Evolutionary conservation across 164 flowering plant genomes (phyloP), one percentile per base, ranked within the genome.

Genomic region (Chloranthus sessilifolius): DNA sequence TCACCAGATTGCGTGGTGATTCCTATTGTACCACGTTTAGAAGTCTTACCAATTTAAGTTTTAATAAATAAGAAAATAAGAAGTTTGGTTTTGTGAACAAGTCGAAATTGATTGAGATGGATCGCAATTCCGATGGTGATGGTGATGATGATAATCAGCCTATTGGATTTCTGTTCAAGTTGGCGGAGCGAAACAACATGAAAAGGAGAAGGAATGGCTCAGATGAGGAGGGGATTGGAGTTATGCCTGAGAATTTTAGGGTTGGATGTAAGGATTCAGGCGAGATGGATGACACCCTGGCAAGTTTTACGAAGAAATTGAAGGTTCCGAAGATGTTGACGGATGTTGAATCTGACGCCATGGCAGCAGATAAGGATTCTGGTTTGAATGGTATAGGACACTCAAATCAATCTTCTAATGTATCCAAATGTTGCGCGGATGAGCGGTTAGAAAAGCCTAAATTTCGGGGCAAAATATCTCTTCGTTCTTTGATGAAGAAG

Each of bases 361-460:
- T n/a, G n/a, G n/a, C n/a, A n/a, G n/a, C n/a, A n/a, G 45, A 33
- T 24, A 15, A 14, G 28, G 12, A 10, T 11, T 31, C 28, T 47
- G 29, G 46, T 80, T 80, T 48, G 91, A 81, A 56, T 80, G 85
- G 1, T 78, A 80, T 62, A 76, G 82, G 58, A 37, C 77, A 23
- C 15, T 84, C 39, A 57, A 79, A 22, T 82, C 70, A 70, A 28
- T 70, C 62, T 78, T 53, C 74, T 48, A 27, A n/a, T n/a, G n/a
- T n/a, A n/a, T n/a, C n/a, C n/a, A n/a, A n/a, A n/a, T n/a, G n/a
- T 16, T 43, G 21, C 3, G 20, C 43, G 76, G 20, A 4, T 7
- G 34, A 7, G 20, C 7, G 17, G 5, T 25, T 45, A 33, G 49
- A 45, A 47, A 14, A 28, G 83, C 74, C 52, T 49, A 59, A 23